Evolutionary conservation across 371 early-diverging fungal species (phyloP).

Genomic region (Mortierella sp.): DNA sequence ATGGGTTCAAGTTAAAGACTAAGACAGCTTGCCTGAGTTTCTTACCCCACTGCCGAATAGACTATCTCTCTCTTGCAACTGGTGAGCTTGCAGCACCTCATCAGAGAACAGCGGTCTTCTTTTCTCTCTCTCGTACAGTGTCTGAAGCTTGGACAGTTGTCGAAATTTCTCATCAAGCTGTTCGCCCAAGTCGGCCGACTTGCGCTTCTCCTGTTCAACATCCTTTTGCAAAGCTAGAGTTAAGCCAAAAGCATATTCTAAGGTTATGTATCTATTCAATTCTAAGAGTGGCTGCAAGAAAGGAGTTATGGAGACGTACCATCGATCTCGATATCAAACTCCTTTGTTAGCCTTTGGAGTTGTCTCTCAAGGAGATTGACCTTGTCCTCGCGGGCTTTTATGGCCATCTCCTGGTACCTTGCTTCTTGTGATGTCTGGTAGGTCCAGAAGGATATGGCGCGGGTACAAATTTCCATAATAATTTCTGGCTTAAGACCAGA

Average conservation of each 20-base stretch:
- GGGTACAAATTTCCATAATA: slow-evolving; percentile 81
- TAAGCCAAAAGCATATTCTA: neutral
- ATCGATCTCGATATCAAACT: slow-evolving; percentile 65
- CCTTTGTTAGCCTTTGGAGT: slow-evolving; percentile 61
- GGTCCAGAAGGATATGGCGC: slow-evolving; percentile 82
- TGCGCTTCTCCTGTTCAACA: slow-evolving; percentile 67
- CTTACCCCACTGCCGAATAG: neutral
- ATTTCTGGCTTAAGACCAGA: slow-evolving; percentile 81
- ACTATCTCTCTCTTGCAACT: slow-evolving; percentile 1
- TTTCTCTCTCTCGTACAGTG: slow-evolving; percentile 72
- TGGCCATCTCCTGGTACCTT: slow-evolving; percentile 67
- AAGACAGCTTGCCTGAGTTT: slow-evolving; percentile 10
- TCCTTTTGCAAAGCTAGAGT: slow-evolving; percentile 59
- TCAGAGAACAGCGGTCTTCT: slow-evolving; percentile 60
- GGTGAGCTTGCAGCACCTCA: slow-evolving; percentile 24
- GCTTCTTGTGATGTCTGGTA: slow-evolving; percentile 83
- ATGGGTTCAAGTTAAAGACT: neutral
- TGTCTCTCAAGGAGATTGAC: slow-evolving; percentile 62
- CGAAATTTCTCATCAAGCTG: slow-evolving; percentile 74
- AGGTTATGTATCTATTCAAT: neutral
- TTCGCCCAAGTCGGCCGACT: slow-evolving; percentile 62
- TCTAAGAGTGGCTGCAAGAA: neutral
- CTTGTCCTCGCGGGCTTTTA: slow-evolving; percentile 68
- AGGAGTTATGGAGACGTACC: slow-evolving; percentile 49
- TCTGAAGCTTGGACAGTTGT: slow-evolving; percentile 72